Conservation (phyloP, 2,329 filamentous ascomycete species). For the Cadophora sp. region DNA sequence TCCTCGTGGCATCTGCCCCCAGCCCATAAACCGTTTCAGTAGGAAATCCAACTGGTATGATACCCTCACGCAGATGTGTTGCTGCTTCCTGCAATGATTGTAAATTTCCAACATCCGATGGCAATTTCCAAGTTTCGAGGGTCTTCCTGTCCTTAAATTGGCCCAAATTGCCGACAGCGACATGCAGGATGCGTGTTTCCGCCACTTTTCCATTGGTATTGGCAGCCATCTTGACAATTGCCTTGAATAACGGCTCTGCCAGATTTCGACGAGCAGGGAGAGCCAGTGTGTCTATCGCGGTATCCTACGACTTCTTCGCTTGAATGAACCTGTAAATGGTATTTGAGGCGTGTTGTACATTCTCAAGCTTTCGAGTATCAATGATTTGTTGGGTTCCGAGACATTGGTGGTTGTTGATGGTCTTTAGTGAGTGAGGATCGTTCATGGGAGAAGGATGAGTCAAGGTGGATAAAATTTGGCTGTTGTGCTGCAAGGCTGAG, state of each 20-base stretch:
- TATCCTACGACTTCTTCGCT: conserved; percentile 42
- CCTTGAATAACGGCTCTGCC: conserved; percentile 16
- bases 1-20: conserved; percentile 92
- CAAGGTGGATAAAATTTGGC: conserved; percentile 1
- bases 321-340: conserved; percentile 33
- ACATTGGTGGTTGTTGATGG: conserved; percentile 8
- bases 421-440: neutral
- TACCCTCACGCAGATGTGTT: conserved; percentile 34
- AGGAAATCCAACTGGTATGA: conserved; percentile 84
- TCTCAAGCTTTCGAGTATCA: conserved; percentile 27
- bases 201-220: conserved; percentile 23
- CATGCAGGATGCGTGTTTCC: conserved; percentile 38
- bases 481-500: neutral
- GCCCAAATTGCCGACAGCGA: conserved; percentile 34
- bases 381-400: neutral
- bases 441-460: conserved; percentile 4
- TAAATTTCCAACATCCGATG: conserved; percentile 24
- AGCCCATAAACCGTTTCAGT: conserved; percentile 98
- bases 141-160: conserved; percentile 36
- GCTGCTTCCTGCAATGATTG: conserved; percentile 40
- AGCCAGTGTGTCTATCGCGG: conserved; percentile 35
- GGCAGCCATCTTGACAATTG: conserved; percentile 34
- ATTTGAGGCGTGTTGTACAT: conserved; percentile 34
- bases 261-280: conserved; percentile 24
- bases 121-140: conserved; percentile 41